Conservation (phyloP, 805 yeast genomes). For the Candida cerambycidarum region DNA sequence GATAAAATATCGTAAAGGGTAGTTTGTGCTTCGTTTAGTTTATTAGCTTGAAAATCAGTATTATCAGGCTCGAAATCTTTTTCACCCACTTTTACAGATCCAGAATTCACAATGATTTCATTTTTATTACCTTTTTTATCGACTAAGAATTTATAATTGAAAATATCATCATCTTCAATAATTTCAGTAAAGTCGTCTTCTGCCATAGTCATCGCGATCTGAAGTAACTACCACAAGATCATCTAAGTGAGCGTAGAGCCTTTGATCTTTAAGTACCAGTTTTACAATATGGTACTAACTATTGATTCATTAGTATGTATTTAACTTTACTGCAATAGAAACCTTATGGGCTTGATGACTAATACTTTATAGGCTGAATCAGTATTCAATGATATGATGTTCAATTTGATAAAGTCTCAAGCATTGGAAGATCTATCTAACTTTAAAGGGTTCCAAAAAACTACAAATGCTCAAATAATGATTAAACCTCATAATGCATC, state of each 20-base stretch:
- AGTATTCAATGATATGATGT: constrained; percentile 33
- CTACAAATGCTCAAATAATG: constrained; percentile 18
- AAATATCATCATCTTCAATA: constrained; percentile 27
- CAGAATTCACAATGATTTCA: neutral
- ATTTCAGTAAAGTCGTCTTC: constrained; percentile 8
- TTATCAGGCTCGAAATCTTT: constrained; percentile 88
- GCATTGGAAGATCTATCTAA: constrained; percentile 25
- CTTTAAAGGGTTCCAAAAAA: constrained; percentile 19
- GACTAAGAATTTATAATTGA: constrained; percentile 31
- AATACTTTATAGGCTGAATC: constrained; percentile 34
- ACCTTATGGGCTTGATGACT: neutral
- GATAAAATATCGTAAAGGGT: constrained; percentile 70
- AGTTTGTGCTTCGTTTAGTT: constrained; percentile 53
- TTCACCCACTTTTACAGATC: constrained; percentile 62
- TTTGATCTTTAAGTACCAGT: neutral
- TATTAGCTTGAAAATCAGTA: constrained; percentile 48
- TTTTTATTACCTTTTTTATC: neutral
- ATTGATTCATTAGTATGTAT: constrained; percentile 16
- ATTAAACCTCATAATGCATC: constrained; percentile 16
- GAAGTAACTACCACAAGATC: neutral
- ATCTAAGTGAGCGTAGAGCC: neutral
- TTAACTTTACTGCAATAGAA: neutral
- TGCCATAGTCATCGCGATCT: constrained; percentile 8
- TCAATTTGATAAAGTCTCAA: constrained; percentile 32
- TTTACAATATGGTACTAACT: constrained; percentile 11